Base-by-base conservation (phyloP, 371 early-diverging fungal genomes). In the Mortierella sp. region DNA sequence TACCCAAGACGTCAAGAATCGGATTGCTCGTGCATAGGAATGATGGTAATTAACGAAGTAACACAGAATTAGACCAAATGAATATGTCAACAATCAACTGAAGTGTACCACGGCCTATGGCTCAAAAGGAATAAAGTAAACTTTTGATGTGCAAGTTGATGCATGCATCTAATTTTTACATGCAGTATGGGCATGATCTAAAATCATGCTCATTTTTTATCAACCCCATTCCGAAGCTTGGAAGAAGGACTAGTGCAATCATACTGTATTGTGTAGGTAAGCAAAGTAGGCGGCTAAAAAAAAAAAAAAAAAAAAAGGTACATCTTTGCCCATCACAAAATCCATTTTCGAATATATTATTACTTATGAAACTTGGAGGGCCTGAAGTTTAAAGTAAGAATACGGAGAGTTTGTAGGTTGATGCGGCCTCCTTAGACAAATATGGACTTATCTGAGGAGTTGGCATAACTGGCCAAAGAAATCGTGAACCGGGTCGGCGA, bases 401-500 rank as follows among this genome's bases (percentile, higher is more conserved):
- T 16, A 49, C 24, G 57, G 57, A 28, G 28, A 57, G 28, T 26
- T n/a, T n/a, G n/a, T n/a, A n/a, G n/a, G n/a, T n/a, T n/a, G n/a
- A n/a, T n/a, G n/a, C n/a, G 26, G 5, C 47, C 2, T 14, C 47
- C 47, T 20, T 52, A 5, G 18, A 24, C 52, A 52, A 16, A 22
- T 52, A 24, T 52, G 52, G 52, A 52, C n/a, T 16, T 52, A 24
- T 22, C 10, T 52, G 52, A 8, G n/a, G 52, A 10, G 39, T 22
- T 45, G 47, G 14, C 12, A 16, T 12, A 14, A 43, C 14, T 52
- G 62, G 63, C 70, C 70, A 70, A 70, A 45, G 70, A 62, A 32
- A 62, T 22, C 54, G 20, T 62, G 70, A 68, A 52, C 69, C 69
- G 69, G 51, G 62, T 51, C 69, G 62, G 69, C n/a, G 69, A 68